Evolutionary conservation across 345 rosid species (phyloP).

Genomic region (Sisymbrium altissimum): DNA sequence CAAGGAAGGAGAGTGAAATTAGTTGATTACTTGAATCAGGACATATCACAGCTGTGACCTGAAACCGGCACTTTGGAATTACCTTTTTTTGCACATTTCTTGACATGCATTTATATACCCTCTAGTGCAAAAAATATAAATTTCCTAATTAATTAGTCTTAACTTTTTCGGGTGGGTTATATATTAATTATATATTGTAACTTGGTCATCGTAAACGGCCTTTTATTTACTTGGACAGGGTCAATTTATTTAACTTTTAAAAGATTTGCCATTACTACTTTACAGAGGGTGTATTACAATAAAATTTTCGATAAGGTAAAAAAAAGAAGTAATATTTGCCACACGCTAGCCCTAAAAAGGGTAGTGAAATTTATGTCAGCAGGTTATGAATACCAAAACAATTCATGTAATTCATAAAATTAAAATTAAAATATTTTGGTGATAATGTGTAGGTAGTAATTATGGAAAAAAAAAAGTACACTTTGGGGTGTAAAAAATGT

Average conservation of each 20-base stretch:
- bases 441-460: not conserved
- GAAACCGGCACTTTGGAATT: slow-evolving; percentile 21
- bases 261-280: not conserved
- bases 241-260: not conserved
- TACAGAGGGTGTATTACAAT: not conserved
- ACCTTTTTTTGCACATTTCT: slow-evolving; percentile 11
- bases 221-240: not conserved
- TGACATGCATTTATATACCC: slow-evolving; percentile 4
- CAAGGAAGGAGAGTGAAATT: not conserved
- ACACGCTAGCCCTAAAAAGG: not conserved
- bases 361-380: too few species aligned
- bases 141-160: not conserved
- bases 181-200: not conserved
- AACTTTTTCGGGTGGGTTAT: not conserved
- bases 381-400: not conserved
- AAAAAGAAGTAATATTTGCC: not conserved
- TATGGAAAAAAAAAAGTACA: not conserved
- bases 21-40: slow-evolving; percentile 28
- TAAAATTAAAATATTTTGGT: not conserved
- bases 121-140: not conserved
- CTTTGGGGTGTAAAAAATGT: not conserved
- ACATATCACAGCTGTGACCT: slow-evolving; percentile 29
- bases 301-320: not conserved
- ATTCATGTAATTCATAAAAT: not conserved
- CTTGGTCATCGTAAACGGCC: not conserved